Percentiles rank a stretch among this genome's conserved stretches.
Conservation (phyloP, 345 rosid genomes). For the Syzygium grande region DNA sequence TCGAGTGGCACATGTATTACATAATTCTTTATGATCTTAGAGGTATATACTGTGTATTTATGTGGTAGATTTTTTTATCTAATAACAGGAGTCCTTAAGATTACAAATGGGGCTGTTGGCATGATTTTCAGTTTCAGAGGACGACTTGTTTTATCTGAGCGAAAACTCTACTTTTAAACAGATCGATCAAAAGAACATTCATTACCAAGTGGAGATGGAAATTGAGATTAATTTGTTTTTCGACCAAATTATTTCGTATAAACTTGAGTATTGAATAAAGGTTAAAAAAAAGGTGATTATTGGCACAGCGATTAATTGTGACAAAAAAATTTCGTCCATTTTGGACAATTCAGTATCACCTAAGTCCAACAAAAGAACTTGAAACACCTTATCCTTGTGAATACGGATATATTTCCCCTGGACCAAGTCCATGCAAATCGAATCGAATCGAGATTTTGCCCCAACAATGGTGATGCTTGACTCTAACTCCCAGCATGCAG, state of each 20-base stretch:
- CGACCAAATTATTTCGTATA: neutral
- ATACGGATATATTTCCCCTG: neutral
- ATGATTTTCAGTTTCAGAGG: neutral
- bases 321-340: accelerated
- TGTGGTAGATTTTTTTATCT: neutral
- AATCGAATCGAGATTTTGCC: neutral
- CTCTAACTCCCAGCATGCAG: neutral
- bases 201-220: neutral
- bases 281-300: neutral
- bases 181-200: neutral
- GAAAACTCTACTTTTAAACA: neutral
- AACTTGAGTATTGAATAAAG: neutral
- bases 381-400: neutral
- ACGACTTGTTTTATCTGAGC: neutral
- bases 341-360: neutral
- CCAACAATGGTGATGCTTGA: neutral
- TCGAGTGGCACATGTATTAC: neutral
- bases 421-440: neutral
- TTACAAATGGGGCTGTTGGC: neutral
- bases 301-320: neutral
- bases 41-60: neutral
- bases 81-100: neutral
- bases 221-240: neutral
- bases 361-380: neutral
- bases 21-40: neutral